Evolutionary conservation across 768 basidiomycete genomes (phyloP), one percentile per base, ranked within the genome.

Genomic region (Lactarius pseudohatsudake): DNA sequence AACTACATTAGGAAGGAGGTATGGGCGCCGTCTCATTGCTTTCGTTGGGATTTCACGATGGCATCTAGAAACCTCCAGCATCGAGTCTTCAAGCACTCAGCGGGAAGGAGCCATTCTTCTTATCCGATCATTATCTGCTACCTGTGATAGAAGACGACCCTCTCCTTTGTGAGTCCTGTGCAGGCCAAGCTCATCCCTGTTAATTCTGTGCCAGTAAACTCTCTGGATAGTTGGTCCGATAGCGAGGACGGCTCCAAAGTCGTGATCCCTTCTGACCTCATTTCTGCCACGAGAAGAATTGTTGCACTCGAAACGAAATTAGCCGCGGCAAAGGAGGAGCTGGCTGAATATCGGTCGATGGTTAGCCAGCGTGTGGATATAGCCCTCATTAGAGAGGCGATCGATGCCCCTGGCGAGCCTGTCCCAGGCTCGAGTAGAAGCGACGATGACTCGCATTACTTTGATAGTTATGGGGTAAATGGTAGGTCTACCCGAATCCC

Each of bases 391-490:
- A 71, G 80, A 6, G 83, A 84, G 26, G 80, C 78, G 20, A 66
- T 81, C 1, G 76, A 79, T 11, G 81, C 81, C 32, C 56, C 67
- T 65, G 75, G 38, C 9, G 67, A 57, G 16, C 64, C 72, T n/a
- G 36, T 64, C 15, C 70, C 76, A 72, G 66, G 55, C 71, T 53
- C 62, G 68, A 62, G 69, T 72, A 16, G 43, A 32, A 77, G 90
- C 43, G 94, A 97, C 71, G 92, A 97, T 68, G 96, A 98, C 75
- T 85, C 91, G 0, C 93, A 97, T 74, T 98, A 98, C 77, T 98
- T 97, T 77, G 82, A 91, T 63, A 92, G 90, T 66, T 98, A 98
- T 72, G 90, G 83, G 30, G 87, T 86, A 68, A 96, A 96, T 68
- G 96, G 95, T 94, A 59, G 8, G 77, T 70, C 10, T 15, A 53